A percentile compares a stretch with the other conserved stretches of the same genome.
Evolutionary conservation across 257 asterid genomes (phyloP).

Genomic region (Paraleonurus japonicus): DNA sequence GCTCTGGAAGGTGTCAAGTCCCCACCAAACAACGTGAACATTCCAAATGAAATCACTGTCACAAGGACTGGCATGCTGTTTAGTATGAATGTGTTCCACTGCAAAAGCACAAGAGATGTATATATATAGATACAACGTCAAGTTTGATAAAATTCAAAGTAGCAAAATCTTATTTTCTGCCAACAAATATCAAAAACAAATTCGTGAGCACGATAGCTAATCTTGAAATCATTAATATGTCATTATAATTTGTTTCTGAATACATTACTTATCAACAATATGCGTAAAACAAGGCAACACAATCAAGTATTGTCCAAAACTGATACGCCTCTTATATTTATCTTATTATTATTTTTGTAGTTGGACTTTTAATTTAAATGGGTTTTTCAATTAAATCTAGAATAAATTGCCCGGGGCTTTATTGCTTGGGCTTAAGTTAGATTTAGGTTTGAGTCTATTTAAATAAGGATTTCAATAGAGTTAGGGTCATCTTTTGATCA

Average conservation of each 20-base stretch:
- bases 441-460: no score
- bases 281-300: background rate
- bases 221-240: background rate
- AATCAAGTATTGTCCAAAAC: background rate
- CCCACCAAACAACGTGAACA: slow-evolving; percentile 77
- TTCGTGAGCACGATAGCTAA: background rate
- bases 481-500: no score
- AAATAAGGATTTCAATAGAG: no score
- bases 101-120: slow-evolving; percentile 36
- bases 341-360: no score
- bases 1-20: slow-evolving; percentile 90
- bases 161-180: background rate
- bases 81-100: slow-evolving; percentile 77
- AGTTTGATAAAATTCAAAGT: slow-evolving; percentile 7
- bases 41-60: slow-evolving; percentile 77
- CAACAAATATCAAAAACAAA: slow-evolving; percentile 13
- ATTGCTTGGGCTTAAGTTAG: no score
- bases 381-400: no score
- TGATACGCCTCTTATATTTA: no score
- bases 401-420: no score
- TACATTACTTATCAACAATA: background rate
- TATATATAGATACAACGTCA: slow-evolving; percentile 23
- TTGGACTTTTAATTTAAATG: no score
- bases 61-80: slow-evolving; percentile 90
- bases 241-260: background rate